phyloP scores from a whole-genome alignment of 2,329 filamentous ascomycete genomes.

The Blastomyces silverae region DNA sequence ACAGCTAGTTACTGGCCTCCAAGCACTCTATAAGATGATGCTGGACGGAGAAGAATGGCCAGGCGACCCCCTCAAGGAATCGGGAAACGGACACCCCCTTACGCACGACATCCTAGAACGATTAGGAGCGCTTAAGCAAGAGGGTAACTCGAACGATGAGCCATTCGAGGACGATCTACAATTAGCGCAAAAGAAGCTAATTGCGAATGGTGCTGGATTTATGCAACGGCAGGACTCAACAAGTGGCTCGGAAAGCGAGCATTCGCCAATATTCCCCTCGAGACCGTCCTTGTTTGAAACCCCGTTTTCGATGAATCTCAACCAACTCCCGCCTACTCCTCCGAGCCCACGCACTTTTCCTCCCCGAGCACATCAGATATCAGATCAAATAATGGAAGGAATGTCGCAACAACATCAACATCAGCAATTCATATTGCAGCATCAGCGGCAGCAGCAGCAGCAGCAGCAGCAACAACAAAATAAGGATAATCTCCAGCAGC shows the following conservation, averaged over 20 bases:
- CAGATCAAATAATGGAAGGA: neutral
- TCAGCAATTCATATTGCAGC: neutral
- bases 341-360: slow-evolving; percentile 13
- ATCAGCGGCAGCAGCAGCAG: neutral
- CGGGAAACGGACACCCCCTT: slow-evolving; percentile 50
- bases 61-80: slow-evolving; percentile 48
- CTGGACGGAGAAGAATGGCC: slow-evolving; percentile 51
- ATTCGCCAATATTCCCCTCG: slow-evolving; percentile 32
- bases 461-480: slow-evolving; percentile 5
- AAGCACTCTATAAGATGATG: slow-evolving; percentile 53
- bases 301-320: slow-evolving; percentile 29
- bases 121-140: slow-evolving; percentile 51
- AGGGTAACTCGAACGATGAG: slow-evolving; percentile 42
- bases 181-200: slow-evolving; percentile 50
- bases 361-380: slow-evolving; percentile 7
- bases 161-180: slow-evolving; percentile 55
- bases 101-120: slow-evolving; percentile 58
- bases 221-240: slow-evolving; percentile 50
- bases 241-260: slow-evolving; percentile 52
- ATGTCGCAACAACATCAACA: slow-evolving; percentile 3
- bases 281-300: slow-evolving; percentile 19
- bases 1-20: slow-evolving; percentile 55
- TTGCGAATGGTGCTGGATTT: slow-evolving; percentile 47
- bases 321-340: slow-evolving; percentile 18
- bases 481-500: neutral